phyloP scores from a whole-genome alignment of 306 rosid species.

The Herpetospermum pedunculosum region DNA sequence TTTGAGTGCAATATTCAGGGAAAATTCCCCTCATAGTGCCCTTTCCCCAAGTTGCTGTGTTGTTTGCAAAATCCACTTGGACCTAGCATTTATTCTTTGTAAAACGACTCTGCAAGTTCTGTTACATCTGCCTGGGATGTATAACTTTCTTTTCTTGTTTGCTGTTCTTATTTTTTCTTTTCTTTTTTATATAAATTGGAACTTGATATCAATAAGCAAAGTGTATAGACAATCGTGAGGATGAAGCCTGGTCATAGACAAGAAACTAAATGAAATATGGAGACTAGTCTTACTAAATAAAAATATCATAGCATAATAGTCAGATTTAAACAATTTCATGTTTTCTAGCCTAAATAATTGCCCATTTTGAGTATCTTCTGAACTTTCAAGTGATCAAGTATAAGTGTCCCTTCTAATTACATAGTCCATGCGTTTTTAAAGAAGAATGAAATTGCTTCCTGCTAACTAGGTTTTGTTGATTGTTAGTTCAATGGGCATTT shows the following conservation, averaged over 20 bases:
- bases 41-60: background rate
- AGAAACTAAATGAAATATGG: background rate
- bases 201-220: background rate
- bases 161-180: background rate
- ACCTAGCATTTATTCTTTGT: background rate
- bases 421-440: background rate
- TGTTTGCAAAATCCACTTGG: background rate
- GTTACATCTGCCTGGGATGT: background rate
- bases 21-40: background rate
- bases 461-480: background rate
- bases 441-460: background rate
- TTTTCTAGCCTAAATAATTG: background rate
- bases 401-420: background rate
- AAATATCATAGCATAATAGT: background rate
- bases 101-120: background rate
- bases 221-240: background rate
- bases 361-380: background rate
- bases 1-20: background rate
- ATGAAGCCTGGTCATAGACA: background rate
- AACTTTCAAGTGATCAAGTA: background rate
- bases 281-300: background rate
- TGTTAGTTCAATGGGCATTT: constrained; percentile 1
- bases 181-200: background rate
- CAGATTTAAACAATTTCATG: background rate
- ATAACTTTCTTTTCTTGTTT: background rate